Base-by-base conservation (phyloP, 2,329 filamentous ascomycete genomes). In the Sporothrix humicola region DNA sequence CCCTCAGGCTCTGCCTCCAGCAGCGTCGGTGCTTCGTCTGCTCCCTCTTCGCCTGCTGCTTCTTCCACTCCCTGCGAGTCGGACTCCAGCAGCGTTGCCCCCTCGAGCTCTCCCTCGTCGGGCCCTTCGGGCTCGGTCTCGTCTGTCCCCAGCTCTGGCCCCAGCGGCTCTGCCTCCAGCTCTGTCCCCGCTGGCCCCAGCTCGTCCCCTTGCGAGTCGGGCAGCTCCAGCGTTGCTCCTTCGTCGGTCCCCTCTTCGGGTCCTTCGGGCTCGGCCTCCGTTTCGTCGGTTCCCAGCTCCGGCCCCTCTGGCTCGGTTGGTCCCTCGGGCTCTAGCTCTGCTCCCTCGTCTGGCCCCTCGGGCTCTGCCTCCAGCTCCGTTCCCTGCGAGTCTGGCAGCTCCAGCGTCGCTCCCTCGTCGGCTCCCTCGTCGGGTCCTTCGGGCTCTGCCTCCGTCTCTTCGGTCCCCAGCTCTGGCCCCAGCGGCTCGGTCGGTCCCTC, bases 381-480 rank as follows among this genome's bases (percentile, higher is more conserved):
- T 15, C 61, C 61, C 6, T 56, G 2, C 52, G 50, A 48, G 44
- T 54, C 71, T 23, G 37, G 26, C 15, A 17, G 44, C 26, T 26
- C 23, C 23, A 26, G 52, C 52, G 3, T n/a, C n/a, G 52, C 52
- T 12, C 52, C 52, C 17, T 44, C 59, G 17, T 63, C 59, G 31
- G 58, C 8, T 26, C 48, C 37, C 37, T 44, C 23, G 6, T 31
- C 6, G 9, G 54, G 26, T 23, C 26, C 61, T 2, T 31, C 23
- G 2, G 58, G 69, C 7, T 37, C 26, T 8, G n/a, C 15, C 17
- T 54, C 68, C 8, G 65, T 31, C 23, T 15, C 46, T 7, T 44
- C 46, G 6, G 42, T 73, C 48, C 71, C 59, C 52, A 56, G 70
- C 71, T n/a, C 75, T 46, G 13, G 13, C 15, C 52, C 52, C 50